Percentiles rank a stretch among this genome's conserved stretches.
Evolutionary conservation across 2,329 filamentous ascomycete species (phyloP).

Genomic region (Paecilomyces dactylethromorphus): DNA sequence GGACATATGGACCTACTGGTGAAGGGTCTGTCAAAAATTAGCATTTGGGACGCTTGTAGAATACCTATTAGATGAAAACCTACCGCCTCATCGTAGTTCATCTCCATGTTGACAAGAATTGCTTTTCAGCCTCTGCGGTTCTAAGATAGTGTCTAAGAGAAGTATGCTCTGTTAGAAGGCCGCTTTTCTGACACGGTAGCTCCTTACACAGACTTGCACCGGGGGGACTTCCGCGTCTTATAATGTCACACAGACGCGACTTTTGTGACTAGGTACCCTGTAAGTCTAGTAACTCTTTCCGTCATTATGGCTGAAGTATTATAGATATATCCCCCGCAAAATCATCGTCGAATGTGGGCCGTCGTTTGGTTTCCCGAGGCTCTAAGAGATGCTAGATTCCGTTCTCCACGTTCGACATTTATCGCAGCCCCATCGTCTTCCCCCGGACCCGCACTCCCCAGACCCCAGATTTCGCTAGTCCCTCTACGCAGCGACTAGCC

Average conservation of each 20-base stretch:
- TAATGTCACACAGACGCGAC: background rate
- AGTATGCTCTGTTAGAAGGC: background rate
- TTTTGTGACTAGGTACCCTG: background rate
- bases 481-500: background rate
- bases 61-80: conserved; percentile 6
- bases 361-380: background rate
- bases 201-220: background rate
- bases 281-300: background rate
- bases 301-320: background rate
- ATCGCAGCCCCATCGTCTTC: background rate
- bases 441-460: background rate
- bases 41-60: background rate
- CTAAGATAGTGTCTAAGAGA: background rate
- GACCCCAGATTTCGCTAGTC: background rate
- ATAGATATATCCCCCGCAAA: background rate
- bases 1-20: conserved; percentile 11
- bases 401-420: background rate
- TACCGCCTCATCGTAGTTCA: conserved; percentile 40
- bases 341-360: background rate
- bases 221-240: background rate
- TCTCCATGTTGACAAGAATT: conserved; percentile 37
- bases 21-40: conserved; percentile 11
- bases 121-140: background rate
- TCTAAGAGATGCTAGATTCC: background rate
- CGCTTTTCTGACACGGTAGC: background rate